Conservation (phyloP, 23 red algal genomes). For the Gracilaria gracilis region DNA sequence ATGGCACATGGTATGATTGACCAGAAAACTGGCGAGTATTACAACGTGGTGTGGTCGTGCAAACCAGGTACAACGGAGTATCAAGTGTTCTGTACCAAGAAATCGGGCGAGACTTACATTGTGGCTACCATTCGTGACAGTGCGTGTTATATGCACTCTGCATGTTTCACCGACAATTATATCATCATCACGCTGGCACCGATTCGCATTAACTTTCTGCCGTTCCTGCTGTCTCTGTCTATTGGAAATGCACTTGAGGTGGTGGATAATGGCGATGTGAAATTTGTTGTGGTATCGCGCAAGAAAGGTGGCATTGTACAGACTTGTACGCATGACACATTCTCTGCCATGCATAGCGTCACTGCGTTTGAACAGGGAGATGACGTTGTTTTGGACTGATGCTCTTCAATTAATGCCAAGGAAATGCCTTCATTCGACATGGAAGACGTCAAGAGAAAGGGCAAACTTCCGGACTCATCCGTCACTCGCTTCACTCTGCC, state of each 20-base stretch:
- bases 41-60: constrained; percentile 25
- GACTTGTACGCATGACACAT: neutral
- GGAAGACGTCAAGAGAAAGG: constrained; percentile 9
- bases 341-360: constrained; percentile 14
- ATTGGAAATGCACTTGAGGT: neutral
- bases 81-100: constrained; percentile 60
- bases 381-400: too few relatives aligned
- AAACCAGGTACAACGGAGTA: constrained; percentile 26
- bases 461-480: neutral
- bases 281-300: constrained; percentile 13
- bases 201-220: too few relatives aligned
- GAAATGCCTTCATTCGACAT: neutral
- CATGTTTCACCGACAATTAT: too few relatives aligned
- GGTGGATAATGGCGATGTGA: neutral
- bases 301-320: neutral
- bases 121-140: too few relatives aligned
- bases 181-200: too few relatives aligned
- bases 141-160: too few relatives aligned
- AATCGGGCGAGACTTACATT: too few relatives aligned
- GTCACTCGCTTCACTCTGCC: neutral
- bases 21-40: constrained; percentile 67
- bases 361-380: constrained; percentile 15
- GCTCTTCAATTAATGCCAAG: neutral
- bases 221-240: constrained; percentile 11
- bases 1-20: too few relatives aligned